These are phyloP conservation scores for Xylaria acuta DNA, from an alignment of 495 filamentous ascomycete species.

Conservation along the genomic window DNA sequence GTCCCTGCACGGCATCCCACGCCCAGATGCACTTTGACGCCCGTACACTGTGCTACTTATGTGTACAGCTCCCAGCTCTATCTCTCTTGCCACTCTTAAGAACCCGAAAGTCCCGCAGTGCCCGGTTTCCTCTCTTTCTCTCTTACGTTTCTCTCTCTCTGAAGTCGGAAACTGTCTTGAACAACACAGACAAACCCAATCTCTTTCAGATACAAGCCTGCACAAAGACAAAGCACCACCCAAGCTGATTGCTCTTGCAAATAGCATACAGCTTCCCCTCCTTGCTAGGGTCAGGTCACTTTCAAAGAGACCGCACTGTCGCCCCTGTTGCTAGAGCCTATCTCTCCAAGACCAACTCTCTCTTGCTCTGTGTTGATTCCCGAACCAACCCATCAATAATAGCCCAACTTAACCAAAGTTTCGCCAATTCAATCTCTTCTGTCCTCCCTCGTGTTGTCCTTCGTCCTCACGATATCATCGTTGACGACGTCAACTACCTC, in stretches of 20 bases:
- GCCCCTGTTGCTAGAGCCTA: constrained; percentile 8
- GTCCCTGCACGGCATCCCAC: constrained; percentile 25
- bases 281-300: constrained; percentile 11
- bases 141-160: constrained; percentile 13
- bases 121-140: constrained; percentile 23
- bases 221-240: constrained; percentile 6
- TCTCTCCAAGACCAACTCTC: background rate
- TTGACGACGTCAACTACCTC: constrained; percentile 35
- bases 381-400: constrained; percentile 12
- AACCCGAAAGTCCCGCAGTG: constrained; percentile 21
- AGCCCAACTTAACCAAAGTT: constrained; percentile 1
- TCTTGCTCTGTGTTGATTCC: background rate
- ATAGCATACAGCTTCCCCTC: constrained; percentile 16
- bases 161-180: constrained; percentile 6
- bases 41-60: constrained; percentile 21
- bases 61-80: constrained; percentile 10
- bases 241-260: constrained; percentile 19
- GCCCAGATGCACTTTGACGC: constrained; percentile 12
- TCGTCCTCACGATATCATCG: constrained; percentile 25
- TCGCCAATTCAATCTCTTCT: background rate
- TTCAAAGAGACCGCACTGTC: constrained; percentile 23
- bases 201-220: constrained; percentile 2
- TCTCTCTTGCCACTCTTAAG: constrained; percentile 24
- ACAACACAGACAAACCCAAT: constrained; percentile 5
- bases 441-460: background rate